A percentile compares a stretch with the other conserved stretches of the same genome.
Conservation (phyloP, 257 asterid species). For the Plantago ovata region DNA sequence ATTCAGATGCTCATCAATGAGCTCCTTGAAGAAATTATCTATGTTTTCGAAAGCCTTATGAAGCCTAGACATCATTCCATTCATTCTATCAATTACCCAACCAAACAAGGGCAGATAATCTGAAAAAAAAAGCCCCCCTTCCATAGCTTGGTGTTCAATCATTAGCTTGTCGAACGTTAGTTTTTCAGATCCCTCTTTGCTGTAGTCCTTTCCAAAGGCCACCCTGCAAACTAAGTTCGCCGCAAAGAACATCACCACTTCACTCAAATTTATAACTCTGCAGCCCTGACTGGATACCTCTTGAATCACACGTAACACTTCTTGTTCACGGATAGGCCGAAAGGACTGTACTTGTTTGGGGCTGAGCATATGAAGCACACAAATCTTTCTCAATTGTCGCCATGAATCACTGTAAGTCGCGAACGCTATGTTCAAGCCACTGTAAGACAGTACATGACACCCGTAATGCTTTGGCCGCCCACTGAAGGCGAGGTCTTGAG, state of each 20-base stretch:
- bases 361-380: slow-evolving; percentile 14
- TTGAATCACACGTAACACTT: background rate
- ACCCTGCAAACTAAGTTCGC: slow-evolving; percentile 11
- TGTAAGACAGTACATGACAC: background rate
- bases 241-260: background rate
- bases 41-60: slow-evolving; percentile 17
- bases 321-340: background rate
- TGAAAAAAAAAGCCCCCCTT: too few relatives aligned
- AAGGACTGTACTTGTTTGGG: slow-evolving; percentile 12
- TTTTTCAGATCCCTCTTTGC: background rate
- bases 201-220: slow-evolving; percentile 16
- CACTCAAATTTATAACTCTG: background rate
- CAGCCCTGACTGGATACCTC: background rate
- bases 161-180: slow-evolving; percentile 3
- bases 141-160: too few relatives aligned
- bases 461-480: background rate
- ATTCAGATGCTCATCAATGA: slow-evolving; percentile 23
- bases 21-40: slow-evolving; percentile 30
- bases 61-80: too few relatives aligned
- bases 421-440: slow-evolving; percentile 11
- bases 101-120: too few relatives aligned
- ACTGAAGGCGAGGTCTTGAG: too few relatives aligned
- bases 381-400: too few relatives aligned
- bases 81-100: too few relatives aligned
- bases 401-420: slow-evolving; percentile 11